Percentiles rank a stretch among this genome's conserved stretches.
These are phyloP conservation scores for Euphorbia tirucalli DNA, from an alignment of 345 rosid species.

Conservation along the genomic window DNA sequence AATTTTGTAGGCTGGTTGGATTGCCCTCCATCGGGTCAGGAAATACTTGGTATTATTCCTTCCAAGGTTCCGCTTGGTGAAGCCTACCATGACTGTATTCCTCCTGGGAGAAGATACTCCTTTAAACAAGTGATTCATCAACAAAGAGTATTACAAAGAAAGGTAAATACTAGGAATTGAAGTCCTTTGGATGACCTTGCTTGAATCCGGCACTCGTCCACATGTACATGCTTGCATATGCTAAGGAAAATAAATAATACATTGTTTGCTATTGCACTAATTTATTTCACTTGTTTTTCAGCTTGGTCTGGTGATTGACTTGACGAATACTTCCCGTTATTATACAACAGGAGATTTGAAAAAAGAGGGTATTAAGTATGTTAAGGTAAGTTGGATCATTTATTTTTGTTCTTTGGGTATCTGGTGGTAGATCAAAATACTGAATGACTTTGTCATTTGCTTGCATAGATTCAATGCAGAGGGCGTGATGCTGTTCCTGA, in stretches of 20 bases:
- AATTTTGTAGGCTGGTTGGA: slow-evolving; percentile 78
- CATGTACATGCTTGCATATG: neutral
- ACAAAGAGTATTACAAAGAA: slow-evolving; percentile 73
- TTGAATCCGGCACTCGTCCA: neutral
- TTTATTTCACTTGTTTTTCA: slow-evolving; percentile 30
- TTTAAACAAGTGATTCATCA: slow-evolving; percentile 85
- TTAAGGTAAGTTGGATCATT: slow-evolving; percentile 54
- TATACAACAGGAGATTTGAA: slow-evolving; percentile 69
- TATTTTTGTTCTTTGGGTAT: neutral
- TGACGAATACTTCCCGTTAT: slow-evolving; percentile 92
- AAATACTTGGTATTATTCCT: slow-evolving; percentile 69
- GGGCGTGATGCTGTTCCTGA: slow-evolving; percentile 95
- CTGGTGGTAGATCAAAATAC: neutral
- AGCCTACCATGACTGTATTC: slow-evolving; percentile 63
- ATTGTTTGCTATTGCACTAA: neutral
- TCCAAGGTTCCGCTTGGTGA: slow-evolving; percentile 96
- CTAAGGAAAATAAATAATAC: neutral
- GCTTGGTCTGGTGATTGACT: slow-evolving; percentile 98
- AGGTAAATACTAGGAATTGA: slow-evolving; percentile 42
- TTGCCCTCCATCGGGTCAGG: slow-evolving; percentile 79
- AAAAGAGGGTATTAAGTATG: slow-evolving; percentile 85
- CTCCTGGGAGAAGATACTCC: slow-evolving; percentile 96
- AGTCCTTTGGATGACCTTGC: neutral
- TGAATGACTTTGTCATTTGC: slow-evolving; percentile 19
- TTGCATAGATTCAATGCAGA: slow-evolving; percentile 75